Base-by-base conservation (phyloP, 108 stramenopile species). In the Nitzschia sp. region DNA sequence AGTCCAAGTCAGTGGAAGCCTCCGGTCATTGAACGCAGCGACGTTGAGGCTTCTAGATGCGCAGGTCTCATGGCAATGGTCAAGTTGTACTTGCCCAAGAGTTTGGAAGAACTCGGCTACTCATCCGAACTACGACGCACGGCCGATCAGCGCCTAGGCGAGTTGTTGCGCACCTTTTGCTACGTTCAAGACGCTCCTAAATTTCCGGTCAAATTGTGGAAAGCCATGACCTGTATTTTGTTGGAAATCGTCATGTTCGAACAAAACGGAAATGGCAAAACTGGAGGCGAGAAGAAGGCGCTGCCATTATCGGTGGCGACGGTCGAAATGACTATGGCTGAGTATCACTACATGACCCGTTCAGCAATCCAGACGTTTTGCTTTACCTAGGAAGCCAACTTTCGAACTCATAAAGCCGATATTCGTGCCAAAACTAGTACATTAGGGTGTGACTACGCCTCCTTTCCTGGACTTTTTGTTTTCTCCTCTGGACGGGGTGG, bases 1-100 rank as follows among this genome's bases (percentile, higher is more conserved):
- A 17, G 19, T 3, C 35, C n/a, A 19, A 15, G 29, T n/a, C 18
- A 24, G 4, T 77, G 76, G 76, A 59, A 25, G 13, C 8, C 68
- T 5, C 76, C 76, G 35, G 26, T 56, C 45, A 33, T 76, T 0
- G 75, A 79, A 5, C 47, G 53, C 11, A 74, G 73, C 57, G 87
- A 85, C 45, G 70, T 89, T 23, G 85, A 82, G 38, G 82, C 87
- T 23, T 88, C 85, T 0, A 77, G 87, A 8, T 85, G 82, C 46
- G 82, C 86, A 1, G 85, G 86, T 46, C 76, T 92, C 29, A 85
- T 82, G 88, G 77, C 81, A 49, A 89, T 92, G 82, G 18, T 92
- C 24, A 78, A 77, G 25, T 75, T 87, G 77, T 64, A 89, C 53
- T 38, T 87, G 18, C 49, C 84, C n/a, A 46, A 77, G 45, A 75